phyloP scores from a whole-genome alignment of 2,329 filamentous ascomycete species.

The Fusarium marasasianum region DNA sequence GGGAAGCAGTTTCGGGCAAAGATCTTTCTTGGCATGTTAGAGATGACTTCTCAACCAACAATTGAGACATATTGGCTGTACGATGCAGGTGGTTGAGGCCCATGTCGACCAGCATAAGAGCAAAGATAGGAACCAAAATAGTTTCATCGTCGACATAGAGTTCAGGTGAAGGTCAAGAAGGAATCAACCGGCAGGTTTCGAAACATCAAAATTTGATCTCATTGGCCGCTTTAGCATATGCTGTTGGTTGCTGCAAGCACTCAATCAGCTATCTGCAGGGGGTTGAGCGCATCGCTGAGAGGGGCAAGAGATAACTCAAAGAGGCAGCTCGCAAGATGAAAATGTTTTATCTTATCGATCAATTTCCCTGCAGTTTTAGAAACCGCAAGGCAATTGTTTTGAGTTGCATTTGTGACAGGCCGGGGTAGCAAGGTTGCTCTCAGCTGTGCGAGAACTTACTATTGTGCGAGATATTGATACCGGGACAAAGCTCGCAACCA shows the following conservation, averaged over 20 bases:
- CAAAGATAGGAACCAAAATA: not conserved
- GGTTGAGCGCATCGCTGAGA: not conserved
- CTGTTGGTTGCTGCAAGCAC: constrained; percentile 37
- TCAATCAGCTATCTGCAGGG: constrained; percentile 20
- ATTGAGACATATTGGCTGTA: not conserved
- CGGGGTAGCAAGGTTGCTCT: not conserved
- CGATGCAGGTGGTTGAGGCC: not conserved
- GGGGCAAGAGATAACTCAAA: not conserved
- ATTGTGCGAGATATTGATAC: not conserved
- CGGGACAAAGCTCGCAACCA: not conserved
- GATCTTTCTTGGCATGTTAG: not conserved
- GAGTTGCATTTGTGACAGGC: not conserved
- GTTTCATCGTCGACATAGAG: not conserved
- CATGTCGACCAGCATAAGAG: not conserved
- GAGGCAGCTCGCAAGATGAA: not conserved
- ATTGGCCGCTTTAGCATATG: constrained; percentile 52
- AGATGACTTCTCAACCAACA: not conserved
- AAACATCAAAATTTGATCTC: not conserved
- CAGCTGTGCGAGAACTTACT: not conserved
- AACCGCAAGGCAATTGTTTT: not conserved
- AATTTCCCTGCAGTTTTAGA: not conserved
- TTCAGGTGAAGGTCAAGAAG: not conserved
- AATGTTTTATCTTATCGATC: not conserved
- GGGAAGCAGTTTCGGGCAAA: not conserved
- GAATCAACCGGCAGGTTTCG: constrained; percentile 3